phyloP scores from a whole-genome alignment of 768 basidiomycete species.

The Coprinellus micaceus region DNA sequence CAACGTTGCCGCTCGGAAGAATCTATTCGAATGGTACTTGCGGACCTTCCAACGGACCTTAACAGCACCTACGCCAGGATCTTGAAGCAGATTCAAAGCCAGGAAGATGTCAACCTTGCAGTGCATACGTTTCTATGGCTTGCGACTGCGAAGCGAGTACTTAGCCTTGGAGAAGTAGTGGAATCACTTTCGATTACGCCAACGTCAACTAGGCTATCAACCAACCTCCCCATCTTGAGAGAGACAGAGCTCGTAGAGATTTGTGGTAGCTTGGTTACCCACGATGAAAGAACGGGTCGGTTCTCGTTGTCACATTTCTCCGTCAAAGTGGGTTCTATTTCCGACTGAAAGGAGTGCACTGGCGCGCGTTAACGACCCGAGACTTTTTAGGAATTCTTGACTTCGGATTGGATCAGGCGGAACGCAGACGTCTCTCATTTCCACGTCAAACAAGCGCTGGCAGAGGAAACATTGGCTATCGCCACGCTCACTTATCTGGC shows the following conservation, averaged over 20 bases:
- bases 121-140: not conserved
- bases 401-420: not conserved
- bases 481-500: not conserved
- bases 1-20: not conserved
- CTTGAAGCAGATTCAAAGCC: not conserved
- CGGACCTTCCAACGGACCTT: not conserved
- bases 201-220: not conserved
- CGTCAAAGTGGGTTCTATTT: not conserved
- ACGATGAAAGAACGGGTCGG: not conserved
- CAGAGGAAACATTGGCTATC: not conserved
- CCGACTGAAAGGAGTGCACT: too few species aligned
- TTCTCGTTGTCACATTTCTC: constrained; percentile 1
- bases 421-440: not conserved
- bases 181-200: not conserved
- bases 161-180: constrained; percentile 1
- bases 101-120: not conserved
- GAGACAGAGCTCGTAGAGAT: not conserved
- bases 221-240: not conserved
- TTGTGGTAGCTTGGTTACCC: not conserved
- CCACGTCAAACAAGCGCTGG: not conserved
- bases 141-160: not conserved
- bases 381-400: too few species aligned
- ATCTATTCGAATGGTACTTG: not conserved
- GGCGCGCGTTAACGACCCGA: too few species aligned
- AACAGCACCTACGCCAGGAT: not conserved